Evolutionary conservation across 371 early-diverging fungal genomes (phyloP).

Genomic region (Cokeromyces recurvatus): DNA sequence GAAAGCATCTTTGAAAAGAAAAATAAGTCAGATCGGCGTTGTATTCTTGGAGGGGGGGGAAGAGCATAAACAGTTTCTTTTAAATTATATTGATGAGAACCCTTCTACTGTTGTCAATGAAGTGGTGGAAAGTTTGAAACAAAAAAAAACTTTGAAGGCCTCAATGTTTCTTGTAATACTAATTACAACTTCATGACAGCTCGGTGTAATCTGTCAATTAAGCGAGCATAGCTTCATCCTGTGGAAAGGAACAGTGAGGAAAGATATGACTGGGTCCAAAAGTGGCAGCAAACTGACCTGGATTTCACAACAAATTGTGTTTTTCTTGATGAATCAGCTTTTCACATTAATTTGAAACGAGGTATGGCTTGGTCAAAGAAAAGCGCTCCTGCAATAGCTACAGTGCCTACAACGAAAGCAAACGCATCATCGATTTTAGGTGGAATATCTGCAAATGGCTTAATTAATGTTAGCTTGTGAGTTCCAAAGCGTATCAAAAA

Average conservation of each 20-base stretch:
- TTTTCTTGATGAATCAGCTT: slow-evolving; percentile 8
- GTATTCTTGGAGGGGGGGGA: slow-evolving; percentile 8
- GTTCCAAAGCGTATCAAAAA: slow-evolving; percentile 13
- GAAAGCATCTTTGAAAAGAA: slow-evolving; percentile 11
- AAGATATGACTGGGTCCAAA: slow-evolving; percentile 23
- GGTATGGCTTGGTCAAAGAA: slow-evolving; percentile 7
- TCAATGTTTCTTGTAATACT: slow-evolving; percentile 16
- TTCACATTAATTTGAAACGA: slow-evolving; percentile 15
- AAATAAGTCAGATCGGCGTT: slow-evolving; percentile 5
- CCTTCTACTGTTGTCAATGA: slow-evolving; percentile 15
- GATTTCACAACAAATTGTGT: slow-evolving; percentile 5
- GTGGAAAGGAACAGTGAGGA: slow-evolving; percentile 4
- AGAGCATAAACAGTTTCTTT: slow-evolving; percentile 10
- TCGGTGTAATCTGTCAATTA: slow-evolving; percentile 15
- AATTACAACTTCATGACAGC: slow-evolving; percentile 17
- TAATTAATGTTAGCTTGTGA: slow-evolving; percentile 14
- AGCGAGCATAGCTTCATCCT: slow-evolving; percentile 11
- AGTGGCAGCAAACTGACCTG: slow-evolving; percentile 22
- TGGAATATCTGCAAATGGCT: slow-evolving; percentile 11
- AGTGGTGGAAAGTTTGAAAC: slow-evolving; percentile 11
- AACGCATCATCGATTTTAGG: slow-evolving; percentile 14
- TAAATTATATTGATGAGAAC: slow-evolving; percentile 15
- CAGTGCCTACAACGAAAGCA: slow-evolving; percentile 10
- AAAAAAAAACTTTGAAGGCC: slow-evolving; percentile 17
- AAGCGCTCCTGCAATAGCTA: slow-evolving; percentile 4